A percentile compares a stretch with the other conserved stretches of the same genome.
These are phyloP conservation scores for Phylloporus sp. DNA, from an alignment of 768 basidiomycete species.

Conservation along the genomic window DNA sequence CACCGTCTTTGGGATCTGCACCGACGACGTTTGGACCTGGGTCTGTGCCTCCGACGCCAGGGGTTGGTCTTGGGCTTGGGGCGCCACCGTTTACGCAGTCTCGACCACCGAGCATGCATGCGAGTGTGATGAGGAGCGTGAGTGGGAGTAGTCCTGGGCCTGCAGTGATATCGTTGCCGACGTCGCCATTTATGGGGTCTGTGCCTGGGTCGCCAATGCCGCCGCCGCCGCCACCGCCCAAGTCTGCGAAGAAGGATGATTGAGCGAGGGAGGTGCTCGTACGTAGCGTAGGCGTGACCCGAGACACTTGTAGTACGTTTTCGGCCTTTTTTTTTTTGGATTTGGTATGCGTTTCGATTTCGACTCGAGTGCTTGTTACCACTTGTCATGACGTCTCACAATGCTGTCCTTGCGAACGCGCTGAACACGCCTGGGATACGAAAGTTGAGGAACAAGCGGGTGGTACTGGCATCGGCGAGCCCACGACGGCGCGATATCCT, in stretches of 20 bases:
- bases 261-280: constrained; percentile 4
- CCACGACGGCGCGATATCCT: constrained; percentile 84
- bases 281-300: constrained; percentile 1
- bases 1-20: constrained; percentile 7
- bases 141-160: constrained; percentile 13
- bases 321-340: background rate
- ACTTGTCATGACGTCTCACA: constrained; percentile 32
- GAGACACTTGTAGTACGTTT: too few relatives aligned
- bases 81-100: constrained; percentile 18
- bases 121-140: constrained; percentile 4
- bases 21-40: constrained; percentile 32
- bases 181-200: constrained; percentile 21
- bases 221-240: constrained; percentile 21
- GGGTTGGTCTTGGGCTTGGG: constrained; percentile 28
- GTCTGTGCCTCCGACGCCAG: constrained; percentile 25
- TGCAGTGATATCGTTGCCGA: constrained; percentile 13
- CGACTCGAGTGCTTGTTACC: too few relatives aligned
- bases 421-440: constrained; percentile 55
- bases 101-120: constrained; percentile 11
- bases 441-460: constrained; percentile 68
- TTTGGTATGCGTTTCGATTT: too few relatives aligned
- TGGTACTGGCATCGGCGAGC: constrained; percentile 83
- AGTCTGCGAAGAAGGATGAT: constrained; percentile 25
- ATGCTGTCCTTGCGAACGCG: constrained; percentile 56
- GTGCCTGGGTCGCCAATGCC: constrained; percentile 15